Evolutionary conservation across 78 protist species (phyloP), one percentile per base, ranked within the genome.

Genomic region (Dictyostelium firmibasis): DNA sequence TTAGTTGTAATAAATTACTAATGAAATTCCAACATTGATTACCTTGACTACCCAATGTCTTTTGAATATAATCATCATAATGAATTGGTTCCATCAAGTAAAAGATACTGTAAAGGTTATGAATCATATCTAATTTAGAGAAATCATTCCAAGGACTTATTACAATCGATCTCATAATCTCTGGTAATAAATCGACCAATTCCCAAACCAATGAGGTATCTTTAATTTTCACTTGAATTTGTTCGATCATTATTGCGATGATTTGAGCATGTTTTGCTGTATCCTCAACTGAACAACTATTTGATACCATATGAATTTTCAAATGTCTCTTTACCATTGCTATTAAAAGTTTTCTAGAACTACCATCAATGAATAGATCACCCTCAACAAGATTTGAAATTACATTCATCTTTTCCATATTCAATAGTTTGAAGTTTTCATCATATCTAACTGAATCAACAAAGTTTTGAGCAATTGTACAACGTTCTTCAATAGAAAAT

Each of bases 351-450:
- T 31, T 36, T n/a, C 92, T 79, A 7, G 85, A 76, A 14, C 84
- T 33, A 7, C 27, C 11, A n/a, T 86, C 84, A 11, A 77, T n/a
- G 31, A 86, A 86, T 18, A 86, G 44, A 41, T 86, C 92, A 60
- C 92, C 84, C 23, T 86, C 85, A 1, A 81, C 60, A 1, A 84
- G 74, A 29, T 81, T 91, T 2, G 44, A 41, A 20, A 91, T 77
- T 31, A 91, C 89, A 43, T 84, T 84, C 95, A 91, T 84, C 41
- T 91, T 91, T 31, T 91, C 95, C 89, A 91, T 83, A 79, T 91
- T 83, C 29, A 91, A 64, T 14, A 84, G 7, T 29, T 57, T 44
- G 23, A 62, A 36, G 2, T 47, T 27, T 47, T 83, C 95, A 41
- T 91, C 95, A n/a, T 79, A 91, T 23, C 89, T n/a, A 11, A 91